Conservation (phyloP, 345 rosid species). For the Mangifera indica region DNA sequence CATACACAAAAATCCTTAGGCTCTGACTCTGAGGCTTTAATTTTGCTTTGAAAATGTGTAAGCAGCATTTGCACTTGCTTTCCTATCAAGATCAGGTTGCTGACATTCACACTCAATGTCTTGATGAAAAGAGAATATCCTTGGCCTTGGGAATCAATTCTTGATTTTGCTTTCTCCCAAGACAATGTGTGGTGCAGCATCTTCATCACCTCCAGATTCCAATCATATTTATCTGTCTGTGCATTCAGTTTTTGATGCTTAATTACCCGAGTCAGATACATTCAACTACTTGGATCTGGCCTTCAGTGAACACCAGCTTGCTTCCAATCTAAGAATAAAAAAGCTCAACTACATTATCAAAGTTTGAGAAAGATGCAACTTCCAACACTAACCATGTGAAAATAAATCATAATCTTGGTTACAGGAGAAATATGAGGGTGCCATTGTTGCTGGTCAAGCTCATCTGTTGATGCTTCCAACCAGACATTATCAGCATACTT, state of each 20-base stretch:
- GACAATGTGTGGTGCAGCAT: neutral
- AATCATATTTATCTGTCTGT: neutral
- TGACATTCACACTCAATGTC: neutral
- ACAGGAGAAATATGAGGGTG: neutral
- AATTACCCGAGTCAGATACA: too few relatives aligned
- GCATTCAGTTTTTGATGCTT: too few relatives aligned
- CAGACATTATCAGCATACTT: neutral
- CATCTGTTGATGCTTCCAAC: neutral
- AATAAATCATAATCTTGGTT: neutral
- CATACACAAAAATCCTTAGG: too few relatives aligned
- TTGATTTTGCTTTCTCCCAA: neutral
- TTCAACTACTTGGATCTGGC: neutral
- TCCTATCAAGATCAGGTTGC: too few relatives aligned
- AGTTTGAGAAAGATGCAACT: neutral
- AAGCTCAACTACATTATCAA: neutral
- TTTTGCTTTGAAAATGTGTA: too few relatives aligned
- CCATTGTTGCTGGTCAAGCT: neutral
- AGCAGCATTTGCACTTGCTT: too few relatives aligned
- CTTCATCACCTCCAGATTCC: neutral
- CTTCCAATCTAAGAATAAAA: neutral
- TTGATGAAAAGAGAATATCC: neutral
- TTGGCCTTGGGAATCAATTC: neutral
- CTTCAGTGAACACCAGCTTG: neutral
- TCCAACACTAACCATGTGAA: neutral
- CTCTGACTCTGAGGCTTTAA: too few relatives aligned